phyloP scores from a whole-genome alignment of 2,329 filamentous ascomycete genomes.

The Ambrosiella cleistominuta region DNA sequence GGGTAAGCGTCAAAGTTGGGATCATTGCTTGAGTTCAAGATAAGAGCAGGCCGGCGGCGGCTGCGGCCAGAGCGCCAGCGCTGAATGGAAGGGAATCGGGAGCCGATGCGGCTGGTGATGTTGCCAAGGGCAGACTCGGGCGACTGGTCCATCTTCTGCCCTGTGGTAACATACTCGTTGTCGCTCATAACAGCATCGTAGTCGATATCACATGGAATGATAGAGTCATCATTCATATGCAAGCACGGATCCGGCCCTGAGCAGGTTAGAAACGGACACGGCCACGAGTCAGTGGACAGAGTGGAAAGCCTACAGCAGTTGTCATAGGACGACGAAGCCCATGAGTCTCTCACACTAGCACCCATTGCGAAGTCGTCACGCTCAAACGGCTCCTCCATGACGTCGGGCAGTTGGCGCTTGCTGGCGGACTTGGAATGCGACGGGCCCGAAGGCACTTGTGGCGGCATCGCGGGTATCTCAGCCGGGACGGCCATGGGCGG shows the following conservation, averaged over 20 bases:
- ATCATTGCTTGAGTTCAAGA: slow-evolving; percentile 55
- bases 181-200: slow-evolving; percentile 53
- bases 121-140: slow-evolving; percentile 42
- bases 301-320: slow-evolving; percentile 50
- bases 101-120: slow-evolving; percentile 47
- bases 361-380: slow-evolving; percentile 37
- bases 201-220: slow-evolving; percentile 27
- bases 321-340: slow-evolving; percentile 33
- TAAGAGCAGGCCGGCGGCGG: slow-evolving; percentile 24
- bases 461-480: not conserved
- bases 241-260: slow-evolving; percentile 6
- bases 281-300: slow-evolving; percentile 13
- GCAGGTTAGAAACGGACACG: slow-evolving; percentile 14
- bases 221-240: slow-evolving; percentile 2
- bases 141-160: slow-evolving; percentile 1
- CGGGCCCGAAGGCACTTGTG: slow-evolving; percentile 8
- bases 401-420: slow-evolving; percentile 58
- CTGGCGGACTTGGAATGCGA: slow-evolving; percentile 24
- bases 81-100: slow-evolving; percentile 36
- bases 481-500: slow-evolving; percentile 19
- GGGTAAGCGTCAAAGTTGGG: slow-evolving; percentile 56
- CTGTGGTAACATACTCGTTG: slow-evolving; percentile 26
- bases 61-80: slow-evolving; percentile 27
- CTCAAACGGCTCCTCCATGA: slow-evolving; percentile 67
- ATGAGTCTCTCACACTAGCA: slow-evolving; percentile 13